Evolutionary conservation across 768 basidiomycete species (phyloP).

Genomic region (Cytidiella melzeri): DNA sequence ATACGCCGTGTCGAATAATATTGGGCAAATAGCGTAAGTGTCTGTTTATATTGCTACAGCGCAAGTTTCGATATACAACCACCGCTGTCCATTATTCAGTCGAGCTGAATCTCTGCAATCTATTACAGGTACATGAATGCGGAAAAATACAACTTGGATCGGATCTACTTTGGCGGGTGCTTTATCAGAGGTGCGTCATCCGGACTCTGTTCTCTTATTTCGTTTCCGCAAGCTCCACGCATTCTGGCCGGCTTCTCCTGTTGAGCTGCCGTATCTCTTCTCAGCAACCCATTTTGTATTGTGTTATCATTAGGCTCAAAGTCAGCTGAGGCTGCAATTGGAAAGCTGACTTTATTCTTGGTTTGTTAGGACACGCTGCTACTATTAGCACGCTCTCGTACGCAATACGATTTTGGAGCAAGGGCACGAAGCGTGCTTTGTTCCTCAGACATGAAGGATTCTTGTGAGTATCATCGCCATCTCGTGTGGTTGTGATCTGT

Average conservation of each 20-base stretch:
- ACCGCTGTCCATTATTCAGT: neutral
- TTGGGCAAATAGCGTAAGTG: conserved; percentile 98
- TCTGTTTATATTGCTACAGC: conserved; percentile 4
- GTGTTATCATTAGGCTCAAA: neutral
- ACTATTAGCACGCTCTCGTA: conserved; percentile 97
- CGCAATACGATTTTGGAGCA: conserved; percentile 99
- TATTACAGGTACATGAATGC: conserved; percentile 96
- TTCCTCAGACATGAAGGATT: conserved; percentile 98
- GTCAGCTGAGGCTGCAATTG: conserved; percentile 1
- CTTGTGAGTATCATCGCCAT: conserved; percentile 52
- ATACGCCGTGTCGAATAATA: conserved; percentile 97
- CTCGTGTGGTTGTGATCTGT: neutral
- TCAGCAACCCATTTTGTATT: no score
- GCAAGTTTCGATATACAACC: neutral
- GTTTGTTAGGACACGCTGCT: conserved; percentile 76
- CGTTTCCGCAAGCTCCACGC: no score
- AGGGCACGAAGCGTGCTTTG: conserved; percentile 91
- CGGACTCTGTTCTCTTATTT: neutral
- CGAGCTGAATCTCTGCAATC: conserved; percentile 1
- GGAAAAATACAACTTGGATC: conserved; percentile 93
- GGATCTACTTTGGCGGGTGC: conserved; percentile 98
- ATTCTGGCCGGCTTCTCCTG: no score
- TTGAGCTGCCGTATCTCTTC: no score
- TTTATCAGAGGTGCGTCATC: conserved; percentile 83
- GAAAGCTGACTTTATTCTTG: neutral